phyloP scores from a whole-genome alignment of 306 rosid genomes.

The Aeschynomene evenia region DNA sequence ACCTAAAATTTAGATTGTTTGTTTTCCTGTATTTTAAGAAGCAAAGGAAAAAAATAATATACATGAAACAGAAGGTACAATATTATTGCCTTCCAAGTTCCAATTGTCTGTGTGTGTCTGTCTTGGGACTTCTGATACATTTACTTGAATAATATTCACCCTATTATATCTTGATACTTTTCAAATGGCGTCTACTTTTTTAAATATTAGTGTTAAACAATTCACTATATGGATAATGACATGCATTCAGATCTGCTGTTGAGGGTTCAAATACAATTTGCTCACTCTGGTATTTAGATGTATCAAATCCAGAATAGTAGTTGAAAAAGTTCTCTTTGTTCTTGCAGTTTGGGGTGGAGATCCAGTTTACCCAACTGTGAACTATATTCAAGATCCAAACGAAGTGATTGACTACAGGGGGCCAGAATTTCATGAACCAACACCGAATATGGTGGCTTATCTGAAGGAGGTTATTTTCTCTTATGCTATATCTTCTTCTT shows the following conservation, averaged over 20 bases:
- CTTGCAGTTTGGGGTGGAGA: conserved; percentile 99
- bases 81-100: conserved; percentile 3
- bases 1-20: conserved; percentile 4
- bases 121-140: too few species aligned
- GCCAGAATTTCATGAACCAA: conserved; percentile 90
- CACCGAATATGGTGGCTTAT: conserved; percentile 72
- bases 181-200: not conserved
- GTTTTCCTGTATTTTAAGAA: not conserved
- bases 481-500: not conserved
- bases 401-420: conserved; percentile 86
- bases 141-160: too few species aligned
- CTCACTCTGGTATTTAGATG: not conserved
- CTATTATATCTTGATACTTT: conserved; percentile 9
- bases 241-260: conserved; percentile 4
- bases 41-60: not conserved
- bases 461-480: conserved; percentile 71
- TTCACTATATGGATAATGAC: conserved; percentile 12
- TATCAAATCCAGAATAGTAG: conserved; percentile 8
- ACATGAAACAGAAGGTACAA: not conserved
- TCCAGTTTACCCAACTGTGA: conserved; percentile 96
- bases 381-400: conserved; percentile 94
- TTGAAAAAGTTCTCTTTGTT: conserved; percentile 29
- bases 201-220: conserved; percentile 15
- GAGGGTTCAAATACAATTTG: not conserved
- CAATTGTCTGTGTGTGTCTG: not conserved